phyloP scores from a whole-genome alignment of 2,329 filamentous ascomycete species.

The Fusarium secorum region DNA sequence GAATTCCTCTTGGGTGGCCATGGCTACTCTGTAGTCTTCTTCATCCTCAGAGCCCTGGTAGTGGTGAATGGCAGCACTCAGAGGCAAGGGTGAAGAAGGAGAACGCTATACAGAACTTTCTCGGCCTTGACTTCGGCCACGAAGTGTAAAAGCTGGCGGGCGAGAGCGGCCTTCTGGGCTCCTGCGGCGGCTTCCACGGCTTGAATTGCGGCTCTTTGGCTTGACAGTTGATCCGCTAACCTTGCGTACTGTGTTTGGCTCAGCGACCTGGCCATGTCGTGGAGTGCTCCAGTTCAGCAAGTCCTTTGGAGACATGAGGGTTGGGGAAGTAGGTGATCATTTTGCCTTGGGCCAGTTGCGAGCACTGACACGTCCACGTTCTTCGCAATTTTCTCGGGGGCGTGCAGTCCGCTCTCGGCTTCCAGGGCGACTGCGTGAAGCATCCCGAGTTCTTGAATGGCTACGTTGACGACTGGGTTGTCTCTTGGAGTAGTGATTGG shows the following conservation, averaged over 20 bases:
- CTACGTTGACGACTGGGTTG: constrained; percentile 64
- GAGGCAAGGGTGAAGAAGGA: constrained; percentile 81
- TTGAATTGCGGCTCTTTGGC: constrained; percentile 57
- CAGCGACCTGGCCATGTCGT: constrained; percentile 45
- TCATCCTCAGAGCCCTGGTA: constrained; percentile 68
- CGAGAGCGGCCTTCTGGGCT: constrained; percentile 57
- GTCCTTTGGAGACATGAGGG: constrained; percentile 95
- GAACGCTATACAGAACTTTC: constrained; percentile 70
- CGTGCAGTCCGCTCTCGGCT: constrained; percentile 61
- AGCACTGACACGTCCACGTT: constrained; percentile 71
- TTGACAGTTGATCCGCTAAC: constrained; percentile 46
- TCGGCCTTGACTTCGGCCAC: constrained; percentile 70
- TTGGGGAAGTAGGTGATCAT: constrained; percentile 87
- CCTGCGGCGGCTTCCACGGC: constrained; percentile 55
- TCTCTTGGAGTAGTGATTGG: constrained; percentile 67
- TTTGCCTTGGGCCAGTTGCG: constrained; percentile 78
- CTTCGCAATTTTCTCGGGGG: constrained; percentile 70
- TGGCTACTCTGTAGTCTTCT: constrained; percentile 62
- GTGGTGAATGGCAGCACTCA: constrained; percentile 61
- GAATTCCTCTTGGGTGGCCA: constrained; percentile 64
- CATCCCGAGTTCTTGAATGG: constrained; percentile 54
- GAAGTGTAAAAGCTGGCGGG: constrained; percentile 56
- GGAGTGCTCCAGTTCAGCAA: constrained; percentile 68
- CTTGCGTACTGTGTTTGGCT: constrained; percentile 57
- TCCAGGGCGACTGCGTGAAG: constrained; percentile 55